Base-by-base conservation (phyloP, 2,329 filamentous ascomycete genomes). In the Pseudocercospora fuligena region DNA sequence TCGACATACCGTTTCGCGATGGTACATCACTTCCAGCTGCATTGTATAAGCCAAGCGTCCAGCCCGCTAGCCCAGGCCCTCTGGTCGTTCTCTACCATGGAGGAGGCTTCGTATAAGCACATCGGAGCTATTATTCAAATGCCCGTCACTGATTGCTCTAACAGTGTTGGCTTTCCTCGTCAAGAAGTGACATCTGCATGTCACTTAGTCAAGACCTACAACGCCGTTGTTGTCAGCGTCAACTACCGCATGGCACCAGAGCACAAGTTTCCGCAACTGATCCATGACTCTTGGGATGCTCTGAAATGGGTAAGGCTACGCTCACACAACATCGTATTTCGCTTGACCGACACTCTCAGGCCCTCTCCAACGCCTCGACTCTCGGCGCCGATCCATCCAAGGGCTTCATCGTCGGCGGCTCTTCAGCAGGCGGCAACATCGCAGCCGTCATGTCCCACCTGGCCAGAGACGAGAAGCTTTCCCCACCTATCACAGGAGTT, bases 241-340 rank as follows among this genome's bases (percentile, higher is more conserved):
- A 85, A 85, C 65, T 89, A 89, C 72, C 83, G 87, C 14, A 81
- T 85, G 16, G 87, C 87, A 0, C 88, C 88, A 2, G 87, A 89
- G 73, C 79, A 84, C 66, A 86, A 86, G 0, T 89, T 89, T 71
- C 88, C 88, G 2, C 86, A 83, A 0, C 85, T 87, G 0, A 86
- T 89, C 3, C 86, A 89, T 68, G 88, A 90, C 68, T 86, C 87
- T 27, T 87, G 87, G n/a, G 87, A 88, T 63, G 86, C 87, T 0
- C 77, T 90, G 21, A 78, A 88, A 12, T 89, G 86, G 76, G 80
- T 89, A 12, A 23, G 21, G 14, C 16, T 27, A 11, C 31, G 40
- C 21, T 60, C 14, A 33, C 23, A 16, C 12, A 16, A 51, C 7
- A 19, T 16, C 21, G 12, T 8, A 8, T 25, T 14, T 23, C 12